Base-by-base conservation (phyloP, 768 basidiomycete genomes). In the Boletus rubropictus region DNA sequence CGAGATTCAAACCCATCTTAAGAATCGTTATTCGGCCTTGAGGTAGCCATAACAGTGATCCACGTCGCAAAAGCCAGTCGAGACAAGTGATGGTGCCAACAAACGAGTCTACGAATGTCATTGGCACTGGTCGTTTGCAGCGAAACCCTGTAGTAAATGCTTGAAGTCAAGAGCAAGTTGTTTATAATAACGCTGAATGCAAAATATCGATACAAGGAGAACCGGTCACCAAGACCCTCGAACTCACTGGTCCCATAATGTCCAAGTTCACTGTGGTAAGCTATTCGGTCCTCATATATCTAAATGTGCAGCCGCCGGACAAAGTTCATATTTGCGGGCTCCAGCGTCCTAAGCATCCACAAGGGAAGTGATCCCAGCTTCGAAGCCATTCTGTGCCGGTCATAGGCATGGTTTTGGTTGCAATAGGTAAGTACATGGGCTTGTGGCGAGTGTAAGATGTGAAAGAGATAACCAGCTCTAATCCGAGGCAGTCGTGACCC, bases 401-500 rank as follows among this genome's bases (percentile, higher is more conserved):
- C 53, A 65, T 39, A 57, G 55, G 58, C 51, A 53, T 64, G 29
- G 29, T 54, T 65, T 66, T 66, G 41, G 39, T 46, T 70, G 59
- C 49, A 55, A 56, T 55, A 56, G 55, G 48, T 55, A 51, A 58
- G 40, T 73, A 72, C 72, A 72, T 66, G 62, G 54, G 60, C 65
- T 62, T 57, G 50, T 57, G 54, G 44, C 45, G 40, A 39, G 53
- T 53, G 58, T 63, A 62, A 21, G 39, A 62, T 44, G 52, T 48
- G 35, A 51, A 49, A 54, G 38, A 56, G 42, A 29, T 36, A 29
- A 44, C 31, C 47, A 58, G 31, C 51, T 65, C 58, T 70, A 70
- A 37, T 73, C 73, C 11, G 72, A 62, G 49, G 63, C 65, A 22
- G 65, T 69, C 18, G 72, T 75, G 55, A 76, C 54, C 55, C 75